Base-by-base conservation (phyloP, 768 basidiomycete genomes). In the Naganishia friedmannii region DNA sequence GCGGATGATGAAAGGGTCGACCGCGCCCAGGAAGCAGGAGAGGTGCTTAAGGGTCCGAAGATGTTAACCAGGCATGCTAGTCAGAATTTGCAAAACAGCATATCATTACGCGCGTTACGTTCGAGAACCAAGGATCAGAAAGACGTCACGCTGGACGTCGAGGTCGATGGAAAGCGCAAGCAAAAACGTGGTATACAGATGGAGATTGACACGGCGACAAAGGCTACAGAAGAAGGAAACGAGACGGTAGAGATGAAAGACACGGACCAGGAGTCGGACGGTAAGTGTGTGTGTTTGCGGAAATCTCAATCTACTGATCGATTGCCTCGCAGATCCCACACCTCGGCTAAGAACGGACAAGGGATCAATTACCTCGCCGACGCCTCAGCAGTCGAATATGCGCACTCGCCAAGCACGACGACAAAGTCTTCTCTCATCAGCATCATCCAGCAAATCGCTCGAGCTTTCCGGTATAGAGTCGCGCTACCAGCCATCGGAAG, bases 1-100 rank as follows among this genome's bases (percentile, higher is more conserved):
- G 60, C 60, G 26, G 60, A 63, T 17, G 60, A 63, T 46, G 60
- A 63, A 63, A 31, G 60, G 10, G 21, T 63, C 10, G 60, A 63
- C 5, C 42, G 42, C 26, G 60, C 4, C 6, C 15, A 42, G 12
- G 39, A 29, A 23, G 7, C 10, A 15, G 60, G 42, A 23, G 60
- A 37, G 0, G 21, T 12, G 1, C 23, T 13, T 23, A 45, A 45
- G 15, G 54, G 54, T 6, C 23, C 42, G 13, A 37, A 17, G 15
- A 51, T 51, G 48, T 23, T 39, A 10, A 63, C 23, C 26, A 26
- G 60, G 29, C 60, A 42, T 28, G 60, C 39, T 3, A 45, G 60
- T 45, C 60, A 63, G 60, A 31, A 63, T 45, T n/a, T 45, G 32
- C 39, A 45, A n/a, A 39, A 31, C 57, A 58, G 60, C 28, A 28